Evolutionary conservation across 805 yeast genomes (phyloP), one percentile per base, ranked within the genome.

Genomic region (Komagataella phaffii): DNA sequence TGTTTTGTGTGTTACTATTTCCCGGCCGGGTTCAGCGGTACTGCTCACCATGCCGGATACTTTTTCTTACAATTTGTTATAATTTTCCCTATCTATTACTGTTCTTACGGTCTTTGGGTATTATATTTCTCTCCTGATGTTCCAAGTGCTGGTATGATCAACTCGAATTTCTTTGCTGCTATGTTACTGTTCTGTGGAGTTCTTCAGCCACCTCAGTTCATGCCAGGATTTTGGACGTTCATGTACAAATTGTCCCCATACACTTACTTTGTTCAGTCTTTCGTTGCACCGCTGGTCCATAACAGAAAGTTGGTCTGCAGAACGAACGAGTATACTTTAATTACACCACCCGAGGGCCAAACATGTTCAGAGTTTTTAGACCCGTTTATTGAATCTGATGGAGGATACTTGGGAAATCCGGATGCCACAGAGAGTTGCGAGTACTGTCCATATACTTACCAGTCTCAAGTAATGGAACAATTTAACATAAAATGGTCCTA

Each of bases 181-280:
- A 51, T 64, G 53, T 57, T 65, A 17, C 61, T 67, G 10, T 71
- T 70, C 59, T 63, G 72, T 60, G 68, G 72, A 57, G 66, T 72
- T 51, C 64, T 75, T 58, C 76, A 73, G 57, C 77, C 77, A 36
- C 62, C 56, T 45, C 55, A 61, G 24, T 64, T 64, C 55, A 69
- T 71, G 68, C 79, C 79, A 18, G 67, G 69, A 2, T 74, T 75
- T 64, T 75, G 79, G 79, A 70, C 70, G 46, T 71, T 71, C 56
- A 67, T 74, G 71, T 72, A 67, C 62, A 69, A 69, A 51, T 63
- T 63, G 18, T 71, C 76, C 5, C 80, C 80, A 46, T 71, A 70
- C 54, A 75, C 78, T 3, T 75, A 74, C 58, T 74, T 73, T 52
- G 68, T 74, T 18, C 73, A 74, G 55, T 71, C 78, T 50, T 60